Percentiles rank a stretch among this genome's conserved stretches.
phyloP scores from a whole-genome alignment of 2,329 filamentous ascomycete species.

The Penicillium sp. region DNA sequence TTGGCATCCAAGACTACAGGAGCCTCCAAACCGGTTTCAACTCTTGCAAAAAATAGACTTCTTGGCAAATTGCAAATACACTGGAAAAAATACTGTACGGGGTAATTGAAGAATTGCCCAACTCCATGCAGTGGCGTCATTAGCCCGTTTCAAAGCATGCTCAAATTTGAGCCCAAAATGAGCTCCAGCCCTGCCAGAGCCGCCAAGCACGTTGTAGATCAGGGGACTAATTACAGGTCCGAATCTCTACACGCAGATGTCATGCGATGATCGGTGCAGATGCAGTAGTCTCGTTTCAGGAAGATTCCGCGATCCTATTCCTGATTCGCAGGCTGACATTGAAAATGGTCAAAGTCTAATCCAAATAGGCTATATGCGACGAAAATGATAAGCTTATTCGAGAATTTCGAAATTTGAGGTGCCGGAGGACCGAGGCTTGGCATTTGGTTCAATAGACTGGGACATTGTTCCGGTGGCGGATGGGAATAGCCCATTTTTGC shows the following conservation, averaged over 20 bases:
- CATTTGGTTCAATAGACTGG: background rate
- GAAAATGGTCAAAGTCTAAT: background rate
- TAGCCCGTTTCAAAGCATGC: background rate
- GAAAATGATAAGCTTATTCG: background rate
- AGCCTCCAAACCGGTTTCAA: too few species aligned
- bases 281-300: background rate
- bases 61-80: too few species aligned
- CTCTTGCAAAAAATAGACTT: too few species aligned
- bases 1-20: too few species aligned
- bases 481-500: background rate
- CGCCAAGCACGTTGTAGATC: background rate
- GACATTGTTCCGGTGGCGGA: background rate
- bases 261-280: background rate
- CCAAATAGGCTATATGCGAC: background rate
- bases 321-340: background rate
- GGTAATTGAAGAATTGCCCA: background rate
- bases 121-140: background rate
- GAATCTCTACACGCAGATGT: background rate
- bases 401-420: background rate
- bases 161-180: background rate
- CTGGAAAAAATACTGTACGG: too few species aligned
- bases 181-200: background rate
- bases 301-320: background rate
- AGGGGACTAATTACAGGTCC: background rate
- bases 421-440: background rate